Conservation (phyloP, 495 filamentous ascomycete genomes). For the Podospora bellae-mahoneyi region DNA sequence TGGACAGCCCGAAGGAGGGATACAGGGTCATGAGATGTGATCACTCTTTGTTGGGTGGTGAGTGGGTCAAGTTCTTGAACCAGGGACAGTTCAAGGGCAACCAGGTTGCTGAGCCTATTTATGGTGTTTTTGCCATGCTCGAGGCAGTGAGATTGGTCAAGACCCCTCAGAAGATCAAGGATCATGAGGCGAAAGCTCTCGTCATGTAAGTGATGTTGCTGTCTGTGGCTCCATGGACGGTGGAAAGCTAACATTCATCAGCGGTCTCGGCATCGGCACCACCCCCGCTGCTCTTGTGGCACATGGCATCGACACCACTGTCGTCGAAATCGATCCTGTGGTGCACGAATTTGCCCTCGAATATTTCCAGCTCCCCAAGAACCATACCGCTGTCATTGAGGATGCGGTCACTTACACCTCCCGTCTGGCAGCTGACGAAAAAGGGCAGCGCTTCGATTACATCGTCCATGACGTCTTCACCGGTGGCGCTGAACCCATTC, state of each 20-base stretch:
- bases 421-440: constrained; percentile 35
- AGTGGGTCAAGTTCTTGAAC: constrained; percentile 64
- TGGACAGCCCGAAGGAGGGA: constrained; percentile 65
- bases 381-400: constrained; percentile 76
- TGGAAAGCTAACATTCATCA: constrained; percentile 36
- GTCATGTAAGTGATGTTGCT: constrained; percentile 62
- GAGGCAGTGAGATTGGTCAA: constrained; percentile 84
- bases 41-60: constrained; percentile 90
- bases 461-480: constrained; percentile 99
- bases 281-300: constrained; percentile 79
- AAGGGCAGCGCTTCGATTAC: constrained; percentile 67
- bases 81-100: constrained; percentile 37
- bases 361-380: constrained; percentile 75
- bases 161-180: constrained; percentile 49
- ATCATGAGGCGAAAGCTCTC: constrained; percentile 70
- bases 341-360: constrained; percentile 76
- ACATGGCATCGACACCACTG: constrained; percentile 86
- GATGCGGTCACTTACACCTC: constrained; percentile 77
- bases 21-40: constrained; percentile 89
- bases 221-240: background rate
- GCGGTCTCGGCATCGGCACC: constrained; percentile 89
- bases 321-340: constrained; percentile 89
- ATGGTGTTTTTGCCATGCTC: constrained; percentile 87
- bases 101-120: constrained; percentile 76
- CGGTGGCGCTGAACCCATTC: constrained; percentile 84